A percentile compares a stretch with the other conserved stretches of the same genome.
Evolutionary conservation across 1,284 basidiomycete species (phyloP).

Genomic region (Naganishia albida): DNA sequence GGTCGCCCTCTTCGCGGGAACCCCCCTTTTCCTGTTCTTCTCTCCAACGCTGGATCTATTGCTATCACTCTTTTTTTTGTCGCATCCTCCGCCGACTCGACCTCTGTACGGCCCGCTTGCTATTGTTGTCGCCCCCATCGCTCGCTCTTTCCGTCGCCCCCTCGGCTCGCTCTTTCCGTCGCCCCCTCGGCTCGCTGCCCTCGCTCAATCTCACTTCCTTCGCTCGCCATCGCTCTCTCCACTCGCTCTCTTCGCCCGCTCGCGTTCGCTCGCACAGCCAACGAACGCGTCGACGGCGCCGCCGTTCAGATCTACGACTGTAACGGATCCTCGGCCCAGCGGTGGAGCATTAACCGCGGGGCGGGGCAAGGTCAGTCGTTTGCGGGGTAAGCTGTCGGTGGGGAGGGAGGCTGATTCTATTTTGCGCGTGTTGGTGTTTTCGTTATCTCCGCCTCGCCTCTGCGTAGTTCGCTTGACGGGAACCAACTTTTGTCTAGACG

Average conservation of each 20-base stretch:
- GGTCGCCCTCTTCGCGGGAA: too few species aligned
- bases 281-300: slow-evolving; percentile 14
- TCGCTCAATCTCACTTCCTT: too few species aligned
- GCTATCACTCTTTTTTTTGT: too few species aligned
- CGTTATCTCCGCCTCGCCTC: slow-evolving; percentile 12
- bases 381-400: too few species aligned
- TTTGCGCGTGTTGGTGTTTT: background rate
- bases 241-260: background rate
- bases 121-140: too few species aligned
- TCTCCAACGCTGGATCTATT: too few species aligned
- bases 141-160: too few species aligned
- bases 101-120: too few species aligned
- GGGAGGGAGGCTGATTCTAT: background rate
- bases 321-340: slow-evolving; percentile 20
- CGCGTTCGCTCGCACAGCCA: background rate
- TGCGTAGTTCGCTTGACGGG: slow-evolving; percentile 28
- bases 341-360: slow-evolving; percentile 31
- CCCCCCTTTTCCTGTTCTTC: too few species aligned
- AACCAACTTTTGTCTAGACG: slow-evolving; percentile 35
- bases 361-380: slow-evolving; percentile 19
- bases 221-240: background rate
- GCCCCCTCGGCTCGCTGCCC: too few species aligned
- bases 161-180: too few species aligned
- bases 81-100: too few species aligned
- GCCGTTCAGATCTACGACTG: slow-evolving; percentile 23